Evolutionary conservation across 495 filamentous ascomycete species (phyloP), one percentile per base, ranked within the genome.

Genomic region (Penicillium pancosmium): DNA sequence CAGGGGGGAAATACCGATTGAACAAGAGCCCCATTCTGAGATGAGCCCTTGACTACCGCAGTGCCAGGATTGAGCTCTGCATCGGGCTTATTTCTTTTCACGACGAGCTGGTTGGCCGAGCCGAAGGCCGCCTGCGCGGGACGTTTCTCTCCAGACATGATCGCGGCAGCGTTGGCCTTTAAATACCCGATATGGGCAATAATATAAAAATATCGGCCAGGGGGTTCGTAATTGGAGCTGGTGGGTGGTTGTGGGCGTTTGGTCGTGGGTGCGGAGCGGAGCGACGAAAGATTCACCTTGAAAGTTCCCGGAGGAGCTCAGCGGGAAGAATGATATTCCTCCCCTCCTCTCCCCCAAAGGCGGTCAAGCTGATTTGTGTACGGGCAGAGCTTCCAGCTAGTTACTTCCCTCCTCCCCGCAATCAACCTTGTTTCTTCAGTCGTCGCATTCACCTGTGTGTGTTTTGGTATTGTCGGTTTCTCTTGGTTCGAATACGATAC

Each of bases 111-210:
- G 55, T 56, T 74, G 4, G 86, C 86, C n/a, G 85, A 82, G 59
- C 87, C 86, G 64, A 93, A 92, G 44, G 87, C 86, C 55, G 88
- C 86, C 40, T 89, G 84, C 19, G 92, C 92, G 43, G 91, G 91
- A 58, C 95, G 84, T 75, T 98, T 97, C 77, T 94, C 92, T 63
- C 88, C 80, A 19, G 92, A 90, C 93, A 96, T 97, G 6, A 57
- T 80, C 57, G 35, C 15, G 5, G 27, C 27, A 31, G 27, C 8
- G 27, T 4, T 31, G 1, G 27, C 6, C 27, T 31, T 1, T 31
- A 1, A 31, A 31, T 31, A 7, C 27, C 27, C 2, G 27, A 6
- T 9, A 31, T 7, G 27, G 27, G 27, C 27, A 31, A 15, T 2
- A 38, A 36, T 10, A 36, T 36, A 13, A 36, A 36, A 13, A 12